These are phyloP conservation scores for Cymodocea nodosa DNA, from an alignment of 116 monocot genomes.

Conservation along the genomic window DNA sequence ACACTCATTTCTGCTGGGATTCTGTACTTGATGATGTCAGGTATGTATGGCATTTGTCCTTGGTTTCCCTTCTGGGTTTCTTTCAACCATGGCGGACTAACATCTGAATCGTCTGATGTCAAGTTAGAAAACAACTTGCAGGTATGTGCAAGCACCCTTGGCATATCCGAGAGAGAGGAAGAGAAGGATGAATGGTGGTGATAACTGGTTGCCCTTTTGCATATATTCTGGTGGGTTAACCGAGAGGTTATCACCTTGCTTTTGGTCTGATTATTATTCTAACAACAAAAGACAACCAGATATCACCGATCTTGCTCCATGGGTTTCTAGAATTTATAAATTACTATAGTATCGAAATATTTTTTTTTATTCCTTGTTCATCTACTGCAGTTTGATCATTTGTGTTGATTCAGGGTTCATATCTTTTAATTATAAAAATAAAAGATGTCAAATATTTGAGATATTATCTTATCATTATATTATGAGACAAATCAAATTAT, in stretches of 20 bases:
- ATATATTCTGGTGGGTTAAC: slow-evolving; percentile 41
- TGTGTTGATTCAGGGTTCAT: too few species aligned
- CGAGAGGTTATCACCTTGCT: slow-evolving; percentile 36
- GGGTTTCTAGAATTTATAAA: slow-evolving; percentile 42
- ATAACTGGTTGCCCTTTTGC: slow-evolving; percentile 73
- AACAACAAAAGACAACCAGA: slow-evolving; percentile 48
- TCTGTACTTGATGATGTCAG: slow-evolving; percentile 53
- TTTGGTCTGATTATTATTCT: slow-evolving; percentile 64
- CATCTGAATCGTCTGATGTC: neutral
- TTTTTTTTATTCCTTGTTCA: too few species aligned
- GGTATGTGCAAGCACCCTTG: slow-evolving; percentile 72
- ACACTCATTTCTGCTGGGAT: slow-evolving; percentile 86
- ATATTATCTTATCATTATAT: neutral
- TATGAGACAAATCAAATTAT: too few species aligned
- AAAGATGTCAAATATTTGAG: too few species aligned
- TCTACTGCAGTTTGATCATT: too few species aligned
- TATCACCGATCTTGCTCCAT: slow-evolving; percentile 61
- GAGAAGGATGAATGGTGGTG: slow-evolving; percentile 69
- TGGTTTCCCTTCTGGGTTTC: neutral
- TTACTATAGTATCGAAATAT: neutral
- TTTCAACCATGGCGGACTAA: too few species aligned
- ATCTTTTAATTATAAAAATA: too few species aligned
- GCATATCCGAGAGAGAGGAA: slow-evolving; percentile 72
- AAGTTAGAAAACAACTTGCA: neutral
- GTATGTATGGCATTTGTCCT: slow-evolving; percentile 7